Evolutionary conservation across 805 yeast species (phyloP).

Genomic region (Candida coleopterorum): DNA sequence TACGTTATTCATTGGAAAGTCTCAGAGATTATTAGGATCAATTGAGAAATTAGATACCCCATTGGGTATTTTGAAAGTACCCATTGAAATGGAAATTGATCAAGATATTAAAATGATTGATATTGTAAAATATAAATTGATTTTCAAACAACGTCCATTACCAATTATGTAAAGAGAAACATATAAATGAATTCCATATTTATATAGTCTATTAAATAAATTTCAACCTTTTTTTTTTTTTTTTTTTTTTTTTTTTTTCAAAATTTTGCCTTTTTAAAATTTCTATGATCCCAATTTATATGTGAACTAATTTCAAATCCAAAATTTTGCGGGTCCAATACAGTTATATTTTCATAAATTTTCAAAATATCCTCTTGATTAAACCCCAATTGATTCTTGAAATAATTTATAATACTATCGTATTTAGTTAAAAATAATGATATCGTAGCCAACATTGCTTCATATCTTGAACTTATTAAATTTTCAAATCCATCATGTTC

Average conservation of each 20-base stretch:
- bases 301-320: slow-evolving; percentile 11
- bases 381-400: slow-evolving; percentile 40
- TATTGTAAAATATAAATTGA: slow-evolving; percentile 51
- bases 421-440: slow-evolving; percentile 46
- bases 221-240: slow-evolving; percentile 2
- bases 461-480: slow-evolving; percentile 59
- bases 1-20: slow-evolving; percentile 58
- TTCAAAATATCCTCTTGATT: slow-evolving; percentile 37
- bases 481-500: slow-evolving; percentile 54
- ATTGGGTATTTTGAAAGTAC: slow-evolving; percentile 54
- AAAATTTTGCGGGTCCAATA: slow-evolving; percentile 14
- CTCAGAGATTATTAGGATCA: slow-evolving; percentile 64
- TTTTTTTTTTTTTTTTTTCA: no score
- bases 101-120: slow-evolving; percentile 50
- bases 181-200: background rate
- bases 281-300: slow-evolving; percentile 14
- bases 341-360: slow-evolving; percentile 23
- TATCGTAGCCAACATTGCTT: slow-evolving; percentile 63
- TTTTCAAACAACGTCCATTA: slow-evolving; percentile 65
- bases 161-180: slow-evolving; percentile 56
- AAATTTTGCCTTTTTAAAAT: slow-evolving; percentile 10
- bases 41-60: slow-evolving; percentile 60
- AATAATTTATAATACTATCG: slow-evolving; percentile 52
- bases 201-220: background rate
- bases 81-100: slow-evolving; percentile 15